phyloP scores from a whole-genome alignment of 257 asterid genomes.

The Anisodus acutangulus region DNA sequence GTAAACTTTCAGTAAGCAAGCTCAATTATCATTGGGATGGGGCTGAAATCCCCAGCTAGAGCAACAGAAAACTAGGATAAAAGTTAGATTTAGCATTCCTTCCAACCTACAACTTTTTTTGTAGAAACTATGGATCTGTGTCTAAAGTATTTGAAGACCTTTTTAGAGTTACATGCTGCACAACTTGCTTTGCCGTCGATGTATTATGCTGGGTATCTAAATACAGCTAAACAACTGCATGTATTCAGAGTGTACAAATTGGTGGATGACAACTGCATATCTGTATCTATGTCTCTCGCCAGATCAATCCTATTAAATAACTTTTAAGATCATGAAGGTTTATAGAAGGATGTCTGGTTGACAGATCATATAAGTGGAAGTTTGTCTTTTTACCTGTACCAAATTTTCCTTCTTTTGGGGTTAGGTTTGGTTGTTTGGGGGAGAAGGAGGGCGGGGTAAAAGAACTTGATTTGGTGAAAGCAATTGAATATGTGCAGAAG shows the following conservation, averaged over 20 bases:
- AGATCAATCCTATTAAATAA: slow-evolving; percentile 1
- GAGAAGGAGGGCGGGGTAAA: neutral
- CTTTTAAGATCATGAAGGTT: slow-evolving; percentile 5
- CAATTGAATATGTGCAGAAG: neutral
- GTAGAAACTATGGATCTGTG: neutral
- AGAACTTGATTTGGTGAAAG: slow-evolving; percentile 20
- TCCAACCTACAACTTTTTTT: neutral
- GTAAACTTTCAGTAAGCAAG: slow-evolving; percentile 16
- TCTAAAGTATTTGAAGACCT: neutral
- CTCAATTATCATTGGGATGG: neutral
- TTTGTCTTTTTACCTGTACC: neutral
- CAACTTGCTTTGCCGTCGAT: neutral
- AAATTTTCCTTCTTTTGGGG: slow-evolving; percentile 1
- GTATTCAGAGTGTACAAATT: neutral
- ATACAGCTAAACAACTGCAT: slow-evolving; percentile 4
- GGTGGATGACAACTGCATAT: neutral
- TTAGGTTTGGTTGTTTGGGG: neutral
- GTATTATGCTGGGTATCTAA: neutral
- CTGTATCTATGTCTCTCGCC: neutral
- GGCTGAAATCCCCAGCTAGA: neutral
- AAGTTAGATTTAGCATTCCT: neutral
- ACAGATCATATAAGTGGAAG: neutral
- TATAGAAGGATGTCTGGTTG: neutral
- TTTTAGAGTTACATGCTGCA: neutral
- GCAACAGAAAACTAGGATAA: neutral